Conservation (phyloP, 2,329 filamentous ascomycete genomes). For the Ramichloridium luteum region DNA sequence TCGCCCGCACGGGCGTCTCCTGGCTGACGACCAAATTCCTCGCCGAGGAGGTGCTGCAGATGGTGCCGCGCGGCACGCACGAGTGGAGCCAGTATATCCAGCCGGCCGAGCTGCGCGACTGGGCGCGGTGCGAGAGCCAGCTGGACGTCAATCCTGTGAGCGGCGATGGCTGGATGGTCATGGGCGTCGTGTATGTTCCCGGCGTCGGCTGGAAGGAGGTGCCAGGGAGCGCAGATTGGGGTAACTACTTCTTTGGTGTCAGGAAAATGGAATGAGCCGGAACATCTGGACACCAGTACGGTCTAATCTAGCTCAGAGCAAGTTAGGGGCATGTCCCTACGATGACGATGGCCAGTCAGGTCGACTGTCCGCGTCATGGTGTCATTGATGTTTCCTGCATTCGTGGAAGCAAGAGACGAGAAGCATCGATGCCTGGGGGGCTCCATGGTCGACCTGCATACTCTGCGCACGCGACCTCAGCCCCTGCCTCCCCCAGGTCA, state of each 20-base stretch:
- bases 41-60: constrained; percentile 74
- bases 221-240: constrained; percentile 65
- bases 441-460: too few relatives aligned
- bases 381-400: too few relatives aligned
- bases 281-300: too few relatives aligned
- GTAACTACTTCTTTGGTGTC: constrained; percentile 94
- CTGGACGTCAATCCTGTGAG: constrained; percentile 45
- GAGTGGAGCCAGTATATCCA: constrained; percentile 97
- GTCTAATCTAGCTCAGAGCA: too few relatives aligned
- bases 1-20: constrained; percentile 75
- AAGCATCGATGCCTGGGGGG: too few relatives aligned
- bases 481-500: too few relatives aligned
- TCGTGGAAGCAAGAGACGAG: too few relatives aligned
- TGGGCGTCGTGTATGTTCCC: constrained; percentile 84
- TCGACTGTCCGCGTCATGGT: too few relatives aligned
- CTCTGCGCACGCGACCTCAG: too few relatives aligned
- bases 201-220: constrained; percentile 83
- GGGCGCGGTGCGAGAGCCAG: constrained; percentile 31
- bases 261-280: too few relatives aligned
- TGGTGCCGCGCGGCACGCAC: constrained; percentile 87
- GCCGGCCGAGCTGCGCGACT: constrained; percentile 55
- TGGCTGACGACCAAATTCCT: constrained; percentile 89
- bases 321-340: too few relatives aligned
- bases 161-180: constrained; percentile 56
- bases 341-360: too few relatives aligned